These are phyloP conservation scores for Saccharomyces hybrid DNA, from an alignment of 1,139 yeast species.

Conservation along the genomic window DNA sequence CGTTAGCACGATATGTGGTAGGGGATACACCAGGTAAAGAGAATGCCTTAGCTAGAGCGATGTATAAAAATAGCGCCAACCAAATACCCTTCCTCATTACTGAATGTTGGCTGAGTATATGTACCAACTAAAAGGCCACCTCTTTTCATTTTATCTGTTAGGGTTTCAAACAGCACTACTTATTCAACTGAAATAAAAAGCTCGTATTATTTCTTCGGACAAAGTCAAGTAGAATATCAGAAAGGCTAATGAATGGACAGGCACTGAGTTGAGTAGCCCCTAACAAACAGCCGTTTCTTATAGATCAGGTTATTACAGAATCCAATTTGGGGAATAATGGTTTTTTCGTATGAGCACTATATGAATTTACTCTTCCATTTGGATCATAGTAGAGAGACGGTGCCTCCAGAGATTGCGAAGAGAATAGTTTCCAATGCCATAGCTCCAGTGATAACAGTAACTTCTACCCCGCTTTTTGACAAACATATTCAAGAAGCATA, in stretches of 20 bases:
- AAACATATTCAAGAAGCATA: conserved; percentile 23
- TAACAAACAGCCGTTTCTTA: neutral
- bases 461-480: conserved; percentile 26
- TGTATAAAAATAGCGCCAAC: neutral
- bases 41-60: conserved; percentile 42
- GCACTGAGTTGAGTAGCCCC: neutral
- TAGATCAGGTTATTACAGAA: neutral
- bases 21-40: conserved; percentile 96
- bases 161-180: neutral
- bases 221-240: neutral
- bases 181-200: neutral
- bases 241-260: neutral
- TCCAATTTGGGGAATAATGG: neutral
- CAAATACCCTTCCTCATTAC: neutral
- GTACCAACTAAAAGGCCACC: neutral
- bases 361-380: conserved; percentile 28
- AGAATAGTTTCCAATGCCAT: conserved; percentile 29
- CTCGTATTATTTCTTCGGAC: neutral
- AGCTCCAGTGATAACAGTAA: conserved; percentile 31
- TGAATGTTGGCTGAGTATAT: neutral
- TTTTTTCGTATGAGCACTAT: conserved; percentile 29
- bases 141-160: neutral
- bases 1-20: conserved; percentile 69
- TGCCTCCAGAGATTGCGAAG: conserved; percentile 29
- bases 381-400: conserved; percentile 21